phyloP scores from a whole-genome alignment of 169 alveolate species.

The Sarcocystis neurona region DNA sequence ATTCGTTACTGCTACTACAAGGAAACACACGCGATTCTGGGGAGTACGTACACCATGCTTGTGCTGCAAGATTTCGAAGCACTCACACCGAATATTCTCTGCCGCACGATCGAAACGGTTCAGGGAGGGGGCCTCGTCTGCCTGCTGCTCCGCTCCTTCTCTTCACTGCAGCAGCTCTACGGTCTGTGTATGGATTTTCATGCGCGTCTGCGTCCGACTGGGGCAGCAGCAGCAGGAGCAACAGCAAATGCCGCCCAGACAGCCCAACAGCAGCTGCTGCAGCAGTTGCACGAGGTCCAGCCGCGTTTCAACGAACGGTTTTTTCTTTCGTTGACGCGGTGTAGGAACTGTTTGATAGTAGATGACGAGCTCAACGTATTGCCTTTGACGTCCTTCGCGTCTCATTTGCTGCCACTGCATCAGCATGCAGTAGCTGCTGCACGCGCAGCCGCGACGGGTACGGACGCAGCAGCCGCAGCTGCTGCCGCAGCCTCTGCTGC shows the following conservation, averaged over 20 bases:
- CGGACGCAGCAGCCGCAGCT: neutral
- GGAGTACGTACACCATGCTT: constrained; percentile 95
- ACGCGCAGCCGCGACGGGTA: neutral
- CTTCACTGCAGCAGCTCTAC: constrained; percentile 86
- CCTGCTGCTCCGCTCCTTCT: constrained; percentile 74
- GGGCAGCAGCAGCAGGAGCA: too few species aligned
- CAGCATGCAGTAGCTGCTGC: neutral
- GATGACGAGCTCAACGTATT: constrained; percentile 99
- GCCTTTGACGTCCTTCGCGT: constrained; percentile 80
- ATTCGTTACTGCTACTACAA: constrained; percentile 97
- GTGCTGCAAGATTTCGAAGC: constrained; percentile 98
- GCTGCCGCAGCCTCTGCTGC: constrained; percentile 42
- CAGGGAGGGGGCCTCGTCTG: constrained; percentile 97
- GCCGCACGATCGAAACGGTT: constrained; percentile 99
- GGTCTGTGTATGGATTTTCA: constrained; percentile 95
- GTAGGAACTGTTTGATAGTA: constrained; percentile 84
- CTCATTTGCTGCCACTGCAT: neutral
- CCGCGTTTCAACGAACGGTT: constrained; percentile 96
- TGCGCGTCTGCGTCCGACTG: too few species aligned
- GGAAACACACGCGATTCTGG: constrained; percentile 95
- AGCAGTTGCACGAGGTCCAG: constrained; percentile 72
- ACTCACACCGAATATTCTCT: constrained; percentile 98
- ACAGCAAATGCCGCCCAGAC: too few species aligned
- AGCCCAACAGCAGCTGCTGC: neutral
- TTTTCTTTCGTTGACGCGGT: constrained; percentile 77